Evolutionary conservation across 1,284 basidiomycete genomes (phyloP).

Genomic region (Fomitopsis betulina): DNA sequence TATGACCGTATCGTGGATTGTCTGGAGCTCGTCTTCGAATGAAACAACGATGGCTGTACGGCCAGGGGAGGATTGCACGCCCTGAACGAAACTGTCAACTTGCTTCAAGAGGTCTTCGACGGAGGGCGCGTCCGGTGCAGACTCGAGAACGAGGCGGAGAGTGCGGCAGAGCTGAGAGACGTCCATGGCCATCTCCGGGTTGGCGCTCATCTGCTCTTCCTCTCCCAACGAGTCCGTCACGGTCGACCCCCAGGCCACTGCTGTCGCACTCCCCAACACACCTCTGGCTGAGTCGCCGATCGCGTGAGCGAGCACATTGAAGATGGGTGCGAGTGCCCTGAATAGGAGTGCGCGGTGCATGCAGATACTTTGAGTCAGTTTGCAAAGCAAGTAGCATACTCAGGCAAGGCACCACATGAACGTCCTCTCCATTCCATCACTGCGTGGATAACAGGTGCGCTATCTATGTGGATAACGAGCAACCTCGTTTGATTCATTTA

Average conservation of each 20-base stretch:
- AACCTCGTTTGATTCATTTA: too few species aligned
- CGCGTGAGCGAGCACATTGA: not conserved
- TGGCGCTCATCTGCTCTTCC: not conserved
- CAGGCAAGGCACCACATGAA: too few species aligned
- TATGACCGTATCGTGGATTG: slow-evolving; percentile 54
- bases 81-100: slow-evolving; percentile 50
- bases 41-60: slow-evolving; percentile 39
- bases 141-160: slow-evolving; percentile 51
- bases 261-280: not conserved
- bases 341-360: not conserved
- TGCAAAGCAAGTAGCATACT: too few species aligned
- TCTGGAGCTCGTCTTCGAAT: slow-evolving; percentile 64
- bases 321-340: not conserved
- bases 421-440: too few species aligned
- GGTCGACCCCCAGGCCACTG: not conserved
- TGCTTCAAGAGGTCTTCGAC: slow-evolving; percentile 42
- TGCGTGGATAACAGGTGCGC: too few species aligned
- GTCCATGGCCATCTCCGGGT: not conserved
- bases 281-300: not conserved
- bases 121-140: slow-evolving; percentile 32
- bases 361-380: not conserved
- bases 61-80: slow-evolving; percentile 42
- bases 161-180: slow-evolving; percentile 39
- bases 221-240: not conserved
- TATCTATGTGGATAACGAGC: too few species aligned